Base-by-base conservation (phyloP, 495 filamentous ascomycete genomes). In the Aspergillus saccharolyticus region DNA sequence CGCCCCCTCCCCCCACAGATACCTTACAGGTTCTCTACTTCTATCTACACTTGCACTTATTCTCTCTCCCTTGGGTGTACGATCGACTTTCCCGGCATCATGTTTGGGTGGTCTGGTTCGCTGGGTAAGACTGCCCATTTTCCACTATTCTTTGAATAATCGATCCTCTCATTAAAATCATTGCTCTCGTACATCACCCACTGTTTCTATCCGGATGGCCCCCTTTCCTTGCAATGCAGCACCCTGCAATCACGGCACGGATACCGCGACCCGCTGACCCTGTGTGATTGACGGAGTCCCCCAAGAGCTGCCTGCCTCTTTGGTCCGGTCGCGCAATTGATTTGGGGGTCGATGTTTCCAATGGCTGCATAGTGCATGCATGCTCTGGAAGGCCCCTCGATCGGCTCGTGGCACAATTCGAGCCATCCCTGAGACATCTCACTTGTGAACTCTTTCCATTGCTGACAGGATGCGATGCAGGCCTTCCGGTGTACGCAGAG, bases 51-150 rank as follows among this genome's bases (percentile, higher is more conserved):
- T 58, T 24, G 45, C 43, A 39, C 46, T 17, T n/a, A n/a, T n/a
- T n/a, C n/a, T 48, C 55, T 30, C 43, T 18, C 20, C 43, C 30
- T 49, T 58, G 58, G 54, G 52, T 47, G 52, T 55, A 30, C 44
- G 17, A 24, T 39, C 39, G 42, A 25, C 20, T 42, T 19, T 24
- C 45, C 44, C n/a, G 28, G 44, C 56, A 67, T 48, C 17, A 74
- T 75, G 72, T 75, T 75, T 54, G 72, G 72, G 57, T 75, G 72
- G 72, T 62, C 66, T 56, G 60, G 65, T 61, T 66, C 63, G 43
- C 59, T 73, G 57, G 66, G 72, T 74, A 66, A 68, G 70, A 51
- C 15, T 58, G 33, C 33, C 33, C 33, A 12, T 39, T 15, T 39
- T 12, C 33, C 33, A 39, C 33, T 12, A 39, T 39, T 39, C 33